Percentiles rank a stretch among this genome's conserved stretches.
Evolutionary conservation across 306 rosid species (phyloP).

Genomic region (Morella rubra): DNA sequence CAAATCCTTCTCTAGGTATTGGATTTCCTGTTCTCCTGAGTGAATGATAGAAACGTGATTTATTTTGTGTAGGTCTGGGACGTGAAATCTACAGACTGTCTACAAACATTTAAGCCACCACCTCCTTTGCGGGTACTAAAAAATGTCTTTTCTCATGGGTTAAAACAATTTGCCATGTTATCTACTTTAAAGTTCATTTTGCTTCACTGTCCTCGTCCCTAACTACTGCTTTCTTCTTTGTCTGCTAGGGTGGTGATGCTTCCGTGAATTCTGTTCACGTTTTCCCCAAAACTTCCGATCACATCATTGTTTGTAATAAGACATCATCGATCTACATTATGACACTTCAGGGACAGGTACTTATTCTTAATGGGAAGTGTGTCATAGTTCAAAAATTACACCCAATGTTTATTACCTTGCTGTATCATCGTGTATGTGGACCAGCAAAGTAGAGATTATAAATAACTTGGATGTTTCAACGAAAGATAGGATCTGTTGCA

Average conservation of each 20-base stretch:
- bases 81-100: conserved; percentile 80
- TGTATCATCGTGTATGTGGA: background rate
- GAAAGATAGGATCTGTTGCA: background rate
- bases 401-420: background rate
- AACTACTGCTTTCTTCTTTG: conserved; percentile 36
- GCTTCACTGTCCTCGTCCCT: conserved; percentile 15
- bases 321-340: conserved; percentile 93
- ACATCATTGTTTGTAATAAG: conserved; percentile 87
- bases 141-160: conserved; percentile 2
- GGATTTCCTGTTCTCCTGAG: conserved; percentile 4
- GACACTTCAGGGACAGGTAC: conserved; percentile 99
- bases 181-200: conserved; percentile 5
- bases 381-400: background rate
- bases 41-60: conserved; percentile 10
- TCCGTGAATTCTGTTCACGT: conserved; percentile 95
- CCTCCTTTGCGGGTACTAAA: conserved; percentile 83
- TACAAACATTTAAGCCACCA: conserved; percentile 96
- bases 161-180: conserved; percentile 18
- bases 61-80: conserved; percentile 80
- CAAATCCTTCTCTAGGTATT: background rate
- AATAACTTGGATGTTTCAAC: background rate
- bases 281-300: conserved; percentile 85
- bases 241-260: conserved; percentile 90
- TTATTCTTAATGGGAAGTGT: conserved; percentile 11
- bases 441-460: background rate